Evolutionary conservation across 1,139 yeast species (phyloP).

Genomic region (Candida tropicalis): DNA sequence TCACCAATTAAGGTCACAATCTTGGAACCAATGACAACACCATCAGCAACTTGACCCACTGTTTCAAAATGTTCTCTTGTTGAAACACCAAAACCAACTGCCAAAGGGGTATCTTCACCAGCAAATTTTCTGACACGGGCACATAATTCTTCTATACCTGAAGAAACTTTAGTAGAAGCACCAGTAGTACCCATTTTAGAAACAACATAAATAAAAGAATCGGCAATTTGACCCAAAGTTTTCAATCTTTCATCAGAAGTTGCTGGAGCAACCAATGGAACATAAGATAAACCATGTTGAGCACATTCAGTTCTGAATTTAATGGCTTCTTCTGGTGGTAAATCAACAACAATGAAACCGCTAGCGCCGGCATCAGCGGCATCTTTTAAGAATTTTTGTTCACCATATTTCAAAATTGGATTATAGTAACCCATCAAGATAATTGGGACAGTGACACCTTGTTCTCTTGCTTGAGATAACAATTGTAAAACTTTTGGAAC

Average conservation of each 20-base stretch:
- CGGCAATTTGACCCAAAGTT: slow-evolving; percentile 81
- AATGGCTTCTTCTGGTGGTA: slow-evolving; percentile 97
- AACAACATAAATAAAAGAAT: slow-evolving; percentile 92
- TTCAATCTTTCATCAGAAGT: slow-evolving; percentile 88
- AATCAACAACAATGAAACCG: slow-evolving; percentile 91
- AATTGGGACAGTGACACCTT: slow-evolving; percentile 87
- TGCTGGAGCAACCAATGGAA: slow-evolving; percentile 95
- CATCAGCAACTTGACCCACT: slow-evolving; percentile 83
- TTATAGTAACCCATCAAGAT: slow-evolving; percentile 97
- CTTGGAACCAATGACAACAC: slow-evolving; percentile 94
- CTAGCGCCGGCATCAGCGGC: slow-evolving; percentile 88
- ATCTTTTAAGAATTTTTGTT: slow-evolving; percentile 74
- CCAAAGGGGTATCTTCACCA: slow-evolving; percentile 77
- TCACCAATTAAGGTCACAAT: slow-evolving; percentile 71
- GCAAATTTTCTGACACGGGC: slow-evolving; percentile 74
- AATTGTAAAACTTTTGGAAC: slow-evolving; percentile 68
- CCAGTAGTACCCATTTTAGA: slow-evolving; percentile 99
- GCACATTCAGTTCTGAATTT: slow-evolving; percentile 77
- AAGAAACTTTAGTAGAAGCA: slow-evolving; percentile 66
- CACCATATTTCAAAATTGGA: slow-evolving; percentile 90
- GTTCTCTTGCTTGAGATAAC: slow-evolving; percentile 71
- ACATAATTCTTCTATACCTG: slow-evolving; percentile 68
- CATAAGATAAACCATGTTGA: slow-evolving; percentile 71
- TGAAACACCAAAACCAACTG: slow-evolving; percentile 96
- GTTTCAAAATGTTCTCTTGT: slow-evolving; percentile 86